These are phyloP conservation scores for Haplographium delicatum DNA, from an alignment of 495 filamentous ascomycete genomes.

Conservation along the genomic window DNA sequence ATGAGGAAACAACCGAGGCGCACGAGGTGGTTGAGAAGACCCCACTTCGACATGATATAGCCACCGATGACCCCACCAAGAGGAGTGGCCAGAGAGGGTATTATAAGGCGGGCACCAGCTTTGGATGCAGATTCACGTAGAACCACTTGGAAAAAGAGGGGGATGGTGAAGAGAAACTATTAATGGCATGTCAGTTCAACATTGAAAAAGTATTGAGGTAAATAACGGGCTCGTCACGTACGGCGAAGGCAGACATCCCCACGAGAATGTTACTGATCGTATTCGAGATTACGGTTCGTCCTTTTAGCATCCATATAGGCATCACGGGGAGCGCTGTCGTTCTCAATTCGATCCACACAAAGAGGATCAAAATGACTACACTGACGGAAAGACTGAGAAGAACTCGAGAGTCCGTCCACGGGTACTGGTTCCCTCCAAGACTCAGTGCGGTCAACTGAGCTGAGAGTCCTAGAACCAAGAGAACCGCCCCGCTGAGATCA, in stretches of 20 bases:
- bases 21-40: constrained; percentile 50
- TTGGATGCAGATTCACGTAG: constrained; percentile 55
- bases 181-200: not conserved
- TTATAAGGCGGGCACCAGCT: constrained; percentile 52
- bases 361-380: constrained; percentile 40
- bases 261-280: constrained; percentile 57
- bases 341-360: constrained; percentile 48
- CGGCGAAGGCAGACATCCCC: constrained; percentile 59
- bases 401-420: constrained; percentile 53
- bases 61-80: constrained; percentile 56
- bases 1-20: constrained; percentile 51
- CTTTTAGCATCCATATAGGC: constrained; percentile 50
- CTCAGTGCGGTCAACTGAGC: constrained; percentile 55
- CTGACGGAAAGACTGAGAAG: constrained; percentile 48
- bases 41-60: constrained; percentile 61
- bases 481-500: constrained; percentile 48
- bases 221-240: too few relatives aligned
- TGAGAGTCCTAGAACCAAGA: constrained; percentile 54
- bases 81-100: constrained; percentile 58
- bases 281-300: constrained; percentile 44
- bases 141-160: constrained; percentile 60
- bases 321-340: constrained; percentile 58
- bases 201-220: not conserved
- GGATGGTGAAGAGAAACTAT: constrained; percentile 62
- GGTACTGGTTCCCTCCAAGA: constrained; percentile 56